Base-by-base conservation (phyloP, 163 green algal genomes). In the Scenedesmus sp. region DNA sequence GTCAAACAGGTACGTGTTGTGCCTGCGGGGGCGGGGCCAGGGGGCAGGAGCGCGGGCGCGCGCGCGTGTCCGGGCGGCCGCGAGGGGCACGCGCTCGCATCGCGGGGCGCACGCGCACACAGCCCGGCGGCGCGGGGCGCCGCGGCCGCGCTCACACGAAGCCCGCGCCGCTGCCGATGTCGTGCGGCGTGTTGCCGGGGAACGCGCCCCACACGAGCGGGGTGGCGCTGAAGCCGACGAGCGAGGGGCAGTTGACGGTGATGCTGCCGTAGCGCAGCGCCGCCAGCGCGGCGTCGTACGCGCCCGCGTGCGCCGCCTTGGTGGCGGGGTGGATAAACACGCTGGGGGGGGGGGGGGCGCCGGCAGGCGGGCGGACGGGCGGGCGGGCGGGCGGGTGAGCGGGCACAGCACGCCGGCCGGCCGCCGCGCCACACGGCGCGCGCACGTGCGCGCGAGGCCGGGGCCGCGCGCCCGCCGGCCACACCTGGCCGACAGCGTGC, bases 1-100 rank as follows among this genome's bases (percentile, higher is more conserved):
- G 74, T 95, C 91, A 20, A 90, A 85, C 22, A 95, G 72, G 58
- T 85, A 69, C 1, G 87, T 92, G 85, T 96, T 96, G 85, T 96
- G 91, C n/a, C n/a, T n/a, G n/a, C n/a, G n/a, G n/a, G n/a, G n/a
- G n/a, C n/a, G n/a, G n/a, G n/a, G n/a, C n/a, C n/a, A n/a, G n/a
- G n/a, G n/a, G n/a, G n/a, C n/a, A n/a, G n/a, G n/a, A n/a, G n/a
- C 91, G 85, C n/a, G n/a, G n/a, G n/a, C n/a, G n/a, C n/a, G n/a
- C n/a, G n/a, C n/a, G n/a, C n/a, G n/a, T n/a, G n/a, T n/a, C n/a
- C n/a, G n/a, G n/a, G n/a, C n/a, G n/a, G n/a, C n/a, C n/a, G n/a
- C n/a, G n/a, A n/a, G n/a, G n/a, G n/a, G n/a, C n/a, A n/a, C n/a
- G n/a, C n/a, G n/a, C n/a, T n/a, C n/a, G n/a, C n/a, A n/a, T n/a